A percentile compares a stretch with the other conserved stretches of the same genome.
Conservation (phyloP, 441 rosid genomes). For the Breynia disticha region DNA sequence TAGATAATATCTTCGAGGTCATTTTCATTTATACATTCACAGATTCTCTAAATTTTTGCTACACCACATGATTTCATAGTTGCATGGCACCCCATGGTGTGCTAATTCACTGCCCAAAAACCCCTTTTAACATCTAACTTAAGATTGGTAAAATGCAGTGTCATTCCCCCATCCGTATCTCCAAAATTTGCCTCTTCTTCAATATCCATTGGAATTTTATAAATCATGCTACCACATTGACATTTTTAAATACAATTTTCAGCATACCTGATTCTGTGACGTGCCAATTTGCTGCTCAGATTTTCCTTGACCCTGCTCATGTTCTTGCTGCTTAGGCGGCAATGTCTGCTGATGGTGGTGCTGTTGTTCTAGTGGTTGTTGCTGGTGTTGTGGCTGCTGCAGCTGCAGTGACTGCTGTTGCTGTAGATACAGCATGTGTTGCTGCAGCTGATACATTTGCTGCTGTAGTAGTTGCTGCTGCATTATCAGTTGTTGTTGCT, state of each 20-base stretch:
- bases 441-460: conserved; percentile 8
- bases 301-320: conserved; percentile 19
- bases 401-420: conserved; percentile 20
- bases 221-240: not conserved
- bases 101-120: no score
- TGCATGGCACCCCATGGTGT: no score
- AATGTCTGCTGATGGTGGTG: conserved; percentile 17
- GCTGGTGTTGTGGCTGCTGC: conserved; percentile 9
- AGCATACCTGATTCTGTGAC: conserved; percentile 14
- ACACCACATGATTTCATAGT: no score
- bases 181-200: no score
- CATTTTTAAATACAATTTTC: conserved; percentile 6
- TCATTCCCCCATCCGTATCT: no score
- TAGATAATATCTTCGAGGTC: no score
- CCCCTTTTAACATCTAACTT: no score
- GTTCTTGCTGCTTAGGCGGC: conserved; percentile 12
- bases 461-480: conserved; percentile 20
- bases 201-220: not conserved
- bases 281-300: conserved; percentile 13
- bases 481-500: conserved; percentile 21
- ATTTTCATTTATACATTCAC: no score
- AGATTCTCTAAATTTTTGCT: no score
- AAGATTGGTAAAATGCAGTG: no score
- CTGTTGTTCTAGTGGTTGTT: conserved; percentile 14
- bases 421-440: conserved; percentile 5